Base-by-base conservation (phyloP, 2,329 filamentous ascomycete species). In the Monosporascus sp. region DNA sequence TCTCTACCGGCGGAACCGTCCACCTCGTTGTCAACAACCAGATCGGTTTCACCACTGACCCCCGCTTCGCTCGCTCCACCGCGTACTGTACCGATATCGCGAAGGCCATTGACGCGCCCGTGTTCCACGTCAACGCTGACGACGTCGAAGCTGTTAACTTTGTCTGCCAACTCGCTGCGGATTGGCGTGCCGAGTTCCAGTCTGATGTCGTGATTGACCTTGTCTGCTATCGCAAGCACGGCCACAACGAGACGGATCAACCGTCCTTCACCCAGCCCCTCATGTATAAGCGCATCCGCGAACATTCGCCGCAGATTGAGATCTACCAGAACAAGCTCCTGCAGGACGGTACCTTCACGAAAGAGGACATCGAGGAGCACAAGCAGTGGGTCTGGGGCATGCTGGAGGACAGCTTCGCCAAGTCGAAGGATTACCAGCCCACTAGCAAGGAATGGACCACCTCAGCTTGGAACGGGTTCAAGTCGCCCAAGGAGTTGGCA, bases 371-470 rank as follows among this genome's bases (percentile, higher is more conserved):
- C 56, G 93, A 99, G 55, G 94, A 99, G 80, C 94, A 99, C 81
- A 96, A 96, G 82, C 89, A 95, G 72, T 99, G 94, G 94, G 94
- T 97, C 55, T 99, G 93, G 94, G 89, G 89, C 58, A 97, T 97
- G 92, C 81, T 99, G 54, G 93, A 96, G 68, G 93, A 97, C 73
- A 97, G 91, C 76, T 99, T 97, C 74, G 82, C 91, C 66, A 91
- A 93, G 74, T 96, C 92, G 74, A 97, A 95, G 76, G 93, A 99
- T 67, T 99, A 99, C 75, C 88, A 93, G 72, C 91, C 94, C 46
- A 95, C 89, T 41, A 89, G 92, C 61, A 96, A 96, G 77, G 94
- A 99, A 75, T 99, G 94, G 94, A 86, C 96, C 63, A 97, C 94
- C 8, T 97, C 92, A 50, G 93, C 94, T 53, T 99, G 94, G 94